Evolutionary conservation across 2,329 filamentous ascomycete genomes (phyloP), one percentile per base, ranked within the genome.

Genomic region (Paecilomyces sp.): DNA sequence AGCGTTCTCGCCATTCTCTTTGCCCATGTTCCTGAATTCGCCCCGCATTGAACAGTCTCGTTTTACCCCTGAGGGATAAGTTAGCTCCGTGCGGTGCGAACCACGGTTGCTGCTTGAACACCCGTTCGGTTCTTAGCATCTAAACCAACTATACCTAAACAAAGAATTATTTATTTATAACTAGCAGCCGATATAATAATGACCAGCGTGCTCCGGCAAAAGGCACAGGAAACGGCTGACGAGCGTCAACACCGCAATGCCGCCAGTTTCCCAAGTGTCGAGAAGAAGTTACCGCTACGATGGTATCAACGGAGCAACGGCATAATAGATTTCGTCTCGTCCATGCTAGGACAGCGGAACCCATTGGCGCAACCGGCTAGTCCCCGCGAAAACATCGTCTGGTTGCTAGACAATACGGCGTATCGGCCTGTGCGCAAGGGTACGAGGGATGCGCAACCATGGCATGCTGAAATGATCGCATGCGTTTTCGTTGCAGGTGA

Each of bases 361-460:
- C 87, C 88, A 0, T 76, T 87, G 12, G 80, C 83, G 0, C 82
- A 82, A 54, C 77, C 80, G 34, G 83, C 91, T 54, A 82, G 85
- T 58, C 79, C 81, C 15, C 76, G 84, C n/a, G 74, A 80, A 56
- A 89, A 96, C 72, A 85, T 84, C 13, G 86, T 97, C 50, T 97
- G 93, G 93, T 79, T 97, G 7, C 80, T 97, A 55, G 92, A 97
- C 77, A 96, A 94, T 69, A 93, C 90, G 2, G 92, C 92, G 3
- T 93, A 88, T 72, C 84, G 85, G 61, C 67, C 72, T 25, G 56
- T 70, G 57, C 70, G 71, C 62, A 61, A 64, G 53, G 72, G 75
- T 78, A 54, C 68, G 61, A 66, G 68, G 18, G 67, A 73, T 60
- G 73, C 75, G 1, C 57, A 73, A 70, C 63, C 68, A 57, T 97